Base-by-base conservation (phyloP, 208 protist genomes). In the Trypanosoma melophagium region DNA sequence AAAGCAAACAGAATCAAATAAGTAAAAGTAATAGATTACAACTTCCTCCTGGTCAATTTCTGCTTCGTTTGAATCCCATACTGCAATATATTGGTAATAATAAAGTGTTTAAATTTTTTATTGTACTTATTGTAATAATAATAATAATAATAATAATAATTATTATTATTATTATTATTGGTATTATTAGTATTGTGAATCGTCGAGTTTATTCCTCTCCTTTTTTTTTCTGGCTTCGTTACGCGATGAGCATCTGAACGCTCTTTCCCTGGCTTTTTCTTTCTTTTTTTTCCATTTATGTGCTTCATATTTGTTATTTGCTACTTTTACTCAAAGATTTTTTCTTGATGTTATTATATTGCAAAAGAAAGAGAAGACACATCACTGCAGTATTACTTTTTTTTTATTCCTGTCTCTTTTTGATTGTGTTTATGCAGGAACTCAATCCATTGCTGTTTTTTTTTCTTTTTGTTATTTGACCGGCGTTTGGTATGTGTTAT, bases 381-480 rank as follows among this genome's bases (percentile, higher is more conserved):
- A n/a, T 50, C 8, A 19, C n/a, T 69, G n/a, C 17, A 25, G 14
- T 54, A 53, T 21, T 0, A 47, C 42, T 50, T 60, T 71, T 25
- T 44, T 42, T 24, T 58, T 41, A 25, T 35, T 40, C 44, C 16
- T 4, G 14, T 2, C 10, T n/a, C 21, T n/a, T 7, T 4, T 25
- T 28, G 3, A 4, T 55, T 25, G 24, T 24, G 1, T 55, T 55
- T 16, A 28, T 55, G 1, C 14, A 14, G 25, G n/a, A 12, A 4
- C 25, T 25, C 14, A 25, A 31, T 58, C 25, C 28, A 14, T 25
- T 31, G 38, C 14, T 41, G 24, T 58, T 21, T 41, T 19, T 58
- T n/a, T 58, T 31, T 58, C 51, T 70, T 70, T 60, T 69, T 67
- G 66, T 69, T 67, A 67, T 42, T 52, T 67, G 28, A 53, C 35